Base-by-base conservation (phyloP, 495 filamentous ascomycete species). In the Podospora pseudocomata region DNA sequence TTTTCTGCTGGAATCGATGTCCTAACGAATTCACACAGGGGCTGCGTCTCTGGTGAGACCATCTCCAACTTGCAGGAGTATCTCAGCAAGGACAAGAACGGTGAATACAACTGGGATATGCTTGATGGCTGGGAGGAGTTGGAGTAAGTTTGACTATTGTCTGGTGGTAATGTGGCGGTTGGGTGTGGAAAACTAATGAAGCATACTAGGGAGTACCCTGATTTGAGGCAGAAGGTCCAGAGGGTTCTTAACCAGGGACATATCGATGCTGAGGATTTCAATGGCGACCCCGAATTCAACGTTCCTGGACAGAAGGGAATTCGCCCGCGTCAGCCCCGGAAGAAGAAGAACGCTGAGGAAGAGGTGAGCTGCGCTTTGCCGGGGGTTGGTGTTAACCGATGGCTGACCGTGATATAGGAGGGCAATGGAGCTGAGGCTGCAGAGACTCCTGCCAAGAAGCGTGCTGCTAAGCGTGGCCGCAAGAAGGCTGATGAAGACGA, bases 71-170 rank as follows among this genome's bases (percentile, higher is more conserved):
- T 91, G 57, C 82, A 83, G 34, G 80, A 85, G 2, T 60, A 63
- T 5, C 76, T 87, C 59, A 74, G 73, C 20, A 63, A 68, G 26
- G 73, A 66, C 59, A 19, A 64, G 5, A 72, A 79, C 5, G 80
- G 79, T 23, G 74, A 71, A 23, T 81, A 81, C 39, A 71, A 85
- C 20, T 80, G 78, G 68, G 77, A 83, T 32, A 63, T 73, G 49
- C 65, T 92, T 54, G 90, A 94, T 77, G 92, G 92, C 63, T 92
- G 81, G 69, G 92, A 93, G 23, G 89, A 92, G 49, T 78, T 94
- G 11, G 74, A 85, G 61, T 79, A 74, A 67, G 80, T 75, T n/a
- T 65, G 15, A 3, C 39, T 49, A 49, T 49, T 23, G 23, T 23
- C 23, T 23, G 23, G 23, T 23, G 23, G 23, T 23, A 23, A 23